These are phyloP conservation scores for Chondrostereum purpureum DNA, from an alignment of 1,284 basidiomycete species.

Conservation along the genomic window DNA sequence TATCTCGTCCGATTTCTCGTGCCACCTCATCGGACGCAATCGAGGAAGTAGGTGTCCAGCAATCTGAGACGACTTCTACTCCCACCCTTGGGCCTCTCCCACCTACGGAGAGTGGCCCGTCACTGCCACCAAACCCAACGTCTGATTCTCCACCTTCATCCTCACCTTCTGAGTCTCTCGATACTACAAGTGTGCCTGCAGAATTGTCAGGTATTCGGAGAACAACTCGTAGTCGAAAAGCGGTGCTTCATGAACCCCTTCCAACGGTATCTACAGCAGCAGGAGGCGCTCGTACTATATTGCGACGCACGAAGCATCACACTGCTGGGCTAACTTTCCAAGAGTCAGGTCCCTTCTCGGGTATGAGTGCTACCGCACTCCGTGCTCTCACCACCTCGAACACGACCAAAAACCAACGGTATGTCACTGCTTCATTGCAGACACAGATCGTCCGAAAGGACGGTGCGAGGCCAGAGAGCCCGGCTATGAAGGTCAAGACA, in stretches of 20 bases:
- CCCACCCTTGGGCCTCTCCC: too few species aligned
- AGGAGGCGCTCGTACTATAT: not conserved
- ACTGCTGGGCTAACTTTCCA: slow-evolving; percentile 24
- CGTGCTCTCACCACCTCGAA: slow-evolving; percentile 65
- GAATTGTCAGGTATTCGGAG: slow-evolving; percentile 28
- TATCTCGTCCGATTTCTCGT: not conserved
- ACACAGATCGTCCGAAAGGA: slow-evolving; percentile 64
- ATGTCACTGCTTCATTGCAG: slow-evolving; percentile 49
- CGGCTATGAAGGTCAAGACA: slow-evolving; percentile 68
- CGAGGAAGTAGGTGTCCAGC: too few species aligned
- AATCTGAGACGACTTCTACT: too few species aligned
- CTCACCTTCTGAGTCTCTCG: not conserved
- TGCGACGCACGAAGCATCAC: slow-evolving; percentile 9
- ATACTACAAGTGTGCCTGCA: not conserved
- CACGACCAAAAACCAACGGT: slow-evolving; percentile 63
- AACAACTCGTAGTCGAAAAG: slow-evolving; percentile 46
- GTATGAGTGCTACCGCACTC: slow-evolving; percentile 60
- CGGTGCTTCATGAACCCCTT: slow-evolving; percentile 25
- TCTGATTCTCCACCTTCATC: not conserved
- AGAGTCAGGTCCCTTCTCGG: slow-evolving; percentile 45
- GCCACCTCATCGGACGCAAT: too few species aligned
- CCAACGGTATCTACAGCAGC: not conserved
- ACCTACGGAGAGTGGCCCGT: too few species aligned
- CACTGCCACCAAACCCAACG: too few species aligned
- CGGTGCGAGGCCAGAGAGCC: slow-evolving; percentile 73